Evolutionary conservation across 371 early-diverging fungal genomes (phyloP).

Genomic region (Vavraia culicis): DNA sequence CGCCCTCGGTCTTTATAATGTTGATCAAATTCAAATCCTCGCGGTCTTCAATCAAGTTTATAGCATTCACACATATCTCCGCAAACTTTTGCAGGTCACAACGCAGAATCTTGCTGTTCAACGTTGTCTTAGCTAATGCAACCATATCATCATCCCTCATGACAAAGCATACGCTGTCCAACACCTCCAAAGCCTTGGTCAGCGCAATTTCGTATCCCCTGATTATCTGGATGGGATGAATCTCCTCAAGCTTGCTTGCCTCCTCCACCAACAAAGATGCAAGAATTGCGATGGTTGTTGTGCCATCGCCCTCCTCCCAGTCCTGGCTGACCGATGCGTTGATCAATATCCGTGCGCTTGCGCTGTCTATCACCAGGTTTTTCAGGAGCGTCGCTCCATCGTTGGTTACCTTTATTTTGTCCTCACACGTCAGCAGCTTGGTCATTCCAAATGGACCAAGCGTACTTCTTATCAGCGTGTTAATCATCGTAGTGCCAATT

Average conservation of each 20-base stretch:
- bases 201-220: constrained; percentile 80
- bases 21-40: constrained; percentile 80
- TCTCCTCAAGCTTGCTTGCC: constrained; percentile 56
- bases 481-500: constrained; percentile 78
- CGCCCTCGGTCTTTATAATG: constrained; percentile 90
- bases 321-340: constrained; percentile 81
- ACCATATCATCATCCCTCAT: constrained; percentile 37
- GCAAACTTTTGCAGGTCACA: constrained; percentile 85
- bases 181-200: constrained; percentile 58
- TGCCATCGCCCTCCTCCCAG: constrained; percentile 98
- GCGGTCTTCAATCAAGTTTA: constrained; percentile 47
- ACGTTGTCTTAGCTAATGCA: constrained; percentile 62
- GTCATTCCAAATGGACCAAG: constrained; percentile 60
- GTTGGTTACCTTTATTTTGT: constrained; percentile 79
- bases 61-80: constrained; percentile 75
- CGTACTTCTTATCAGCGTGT: constrained; percentile 70
- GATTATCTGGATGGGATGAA: constrained; percentile 83
- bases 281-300: constrained; percentile 89
- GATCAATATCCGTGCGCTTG: constrained; percentile 88
- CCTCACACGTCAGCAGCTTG: constrained; percentile 60
- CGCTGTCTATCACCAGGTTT: constrained; percentile 81
- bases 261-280: constrained; percentile 83
- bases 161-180: no score
- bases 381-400: constrained; percentile 98
- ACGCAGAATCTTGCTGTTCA: constrained; percentile 83